These are phyloP conservation scores for Hymenoscyphus albidus DNA, from an alignment of 2,329 filamentous ascomycete genomes.

Conservation along the genomic window DNA sequence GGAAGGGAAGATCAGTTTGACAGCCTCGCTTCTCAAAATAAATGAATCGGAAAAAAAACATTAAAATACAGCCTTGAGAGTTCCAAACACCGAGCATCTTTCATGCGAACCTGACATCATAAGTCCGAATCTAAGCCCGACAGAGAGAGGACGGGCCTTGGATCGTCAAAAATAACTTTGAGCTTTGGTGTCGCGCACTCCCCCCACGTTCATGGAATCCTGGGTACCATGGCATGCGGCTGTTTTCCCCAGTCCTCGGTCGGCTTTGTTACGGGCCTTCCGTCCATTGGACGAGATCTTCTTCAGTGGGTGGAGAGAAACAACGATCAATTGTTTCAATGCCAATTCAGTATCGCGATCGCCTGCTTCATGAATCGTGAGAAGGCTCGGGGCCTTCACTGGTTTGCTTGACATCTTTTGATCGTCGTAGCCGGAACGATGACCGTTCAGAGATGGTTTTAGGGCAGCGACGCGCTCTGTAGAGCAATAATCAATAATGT, in stretches of 20 bases:
- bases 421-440: background rate
- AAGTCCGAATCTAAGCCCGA: background rate
- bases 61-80: background rate
- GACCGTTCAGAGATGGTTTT: background rate
- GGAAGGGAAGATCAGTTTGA: background rate
- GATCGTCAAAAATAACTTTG: background rate
- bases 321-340: background rate
- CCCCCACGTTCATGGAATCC: background rate
- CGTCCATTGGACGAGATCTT: background rate
- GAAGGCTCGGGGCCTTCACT: background rate
- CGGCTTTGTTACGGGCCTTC: background rate
- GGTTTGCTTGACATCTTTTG: background rate
- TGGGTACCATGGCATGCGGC: background rate
- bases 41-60: background rate
- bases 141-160: background rate
- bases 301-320: background rate
- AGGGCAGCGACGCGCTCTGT: background rate
- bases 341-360: background rate
- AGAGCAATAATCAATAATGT: background rate
- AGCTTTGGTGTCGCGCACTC: background rate
- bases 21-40: conserved; percentile 2
- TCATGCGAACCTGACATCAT: background rate
- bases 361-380: background rate
- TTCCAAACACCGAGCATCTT: background rate
- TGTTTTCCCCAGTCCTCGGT: background rate